These are phyloP conservation scores for Ophioceras dolichostomum DNA, from an alignment of 2,329 filamentous ascomycete species.

Conservation along the genomic window DNA sequence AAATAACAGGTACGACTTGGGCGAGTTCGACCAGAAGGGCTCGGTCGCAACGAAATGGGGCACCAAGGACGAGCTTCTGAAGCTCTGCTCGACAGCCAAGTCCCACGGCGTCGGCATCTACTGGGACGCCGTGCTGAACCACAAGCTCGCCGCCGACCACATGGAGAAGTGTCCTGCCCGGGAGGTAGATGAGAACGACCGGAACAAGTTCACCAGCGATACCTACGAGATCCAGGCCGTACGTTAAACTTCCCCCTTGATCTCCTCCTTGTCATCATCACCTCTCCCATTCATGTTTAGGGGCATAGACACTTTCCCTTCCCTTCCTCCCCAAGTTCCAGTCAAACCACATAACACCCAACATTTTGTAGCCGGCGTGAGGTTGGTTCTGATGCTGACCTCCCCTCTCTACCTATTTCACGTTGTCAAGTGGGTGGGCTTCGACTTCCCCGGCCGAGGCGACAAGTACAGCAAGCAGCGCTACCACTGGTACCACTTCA, in stretches of 20 bases:
- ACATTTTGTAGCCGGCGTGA: too few species aligned
- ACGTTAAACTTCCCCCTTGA: background rate
- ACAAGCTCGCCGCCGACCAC: conserved; percentile 60
- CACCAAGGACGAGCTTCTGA: conserved; percentile 45
- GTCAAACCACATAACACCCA: too few species aligned
- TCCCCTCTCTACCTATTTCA: too few species aligned
- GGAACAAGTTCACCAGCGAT: conserved; percentile 41
- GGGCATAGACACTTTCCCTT: too few species aligned
- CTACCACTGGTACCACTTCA: conserved; percentile 61
- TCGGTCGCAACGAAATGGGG: conserved; percentile 57
- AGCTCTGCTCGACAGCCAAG: conserved; percentile 38
- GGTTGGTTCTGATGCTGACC: too few species aligned
- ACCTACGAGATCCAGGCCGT: conserved; percentile 51
- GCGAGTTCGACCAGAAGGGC: conserved; percentile 66
- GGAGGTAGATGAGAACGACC: conserved; percentile 50
- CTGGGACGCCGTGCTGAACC: conserved; percentile 65
- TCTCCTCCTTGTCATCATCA: too few species aligned
- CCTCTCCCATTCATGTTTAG: too few species aligned
- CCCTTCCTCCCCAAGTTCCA: too few species aligned
- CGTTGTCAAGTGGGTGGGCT: conserved; percentile 45
- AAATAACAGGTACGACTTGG: conserved; percentile 41
- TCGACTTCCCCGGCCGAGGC: conserved; percentile 52
- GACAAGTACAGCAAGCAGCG: conserved; percentile 50
- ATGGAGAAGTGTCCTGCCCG: conserved; percentile 51
- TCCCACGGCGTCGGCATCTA: conserved; percentile 47